A percentile compares a stretch with the other conserved stretches of the same genome.
Evolutionary conservation across 2,329 filamentous ascomycete genomes (phyloP).

Genomic region (Diaporthe eres): DNA sequence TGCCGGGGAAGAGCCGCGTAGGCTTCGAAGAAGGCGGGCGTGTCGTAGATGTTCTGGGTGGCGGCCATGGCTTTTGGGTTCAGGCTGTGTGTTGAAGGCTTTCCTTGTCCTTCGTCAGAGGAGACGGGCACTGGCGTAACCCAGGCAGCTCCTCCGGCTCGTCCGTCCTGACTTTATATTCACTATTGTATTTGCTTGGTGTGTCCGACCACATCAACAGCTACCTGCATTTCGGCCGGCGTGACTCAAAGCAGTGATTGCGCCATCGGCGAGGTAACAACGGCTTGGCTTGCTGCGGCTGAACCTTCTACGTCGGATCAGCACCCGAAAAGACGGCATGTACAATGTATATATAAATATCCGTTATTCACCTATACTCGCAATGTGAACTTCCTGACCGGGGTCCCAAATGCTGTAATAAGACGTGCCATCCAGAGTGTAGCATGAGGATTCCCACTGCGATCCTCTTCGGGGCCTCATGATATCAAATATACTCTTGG

Average conservation of each 20-base stretch:
- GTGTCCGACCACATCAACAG: too few species aligned
- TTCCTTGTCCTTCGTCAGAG: background rate
- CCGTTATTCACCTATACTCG: background rate
- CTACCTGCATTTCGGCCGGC: background rate
- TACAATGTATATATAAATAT: background rate
- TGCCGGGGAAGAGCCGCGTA: background rate
- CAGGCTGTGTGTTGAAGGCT: background rate
- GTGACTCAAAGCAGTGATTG: background rate
- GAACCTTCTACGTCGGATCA: background rate
- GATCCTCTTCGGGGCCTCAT: background rate
- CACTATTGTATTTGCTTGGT: background rate
- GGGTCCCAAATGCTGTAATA: too few species aligned
- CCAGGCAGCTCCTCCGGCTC: background rate
- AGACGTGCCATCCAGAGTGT: background rate
- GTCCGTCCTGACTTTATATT: background rate
- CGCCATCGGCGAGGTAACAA: background rate
- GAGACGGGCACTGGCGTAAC: background rate
- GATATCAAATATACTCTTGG: too few species aligned
- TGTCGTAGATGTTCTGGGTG: background rate
- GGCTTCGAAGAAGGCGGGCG: background rate
- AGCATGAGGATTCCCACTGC: too few species aligned
- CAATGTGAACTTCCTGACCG: background rate
- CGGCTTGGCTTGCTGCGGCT: background rate
- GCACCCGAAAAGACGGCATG: too few species aligned
- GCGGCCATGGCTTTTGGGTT: background rate